A percentile compares a stretch with the other conserved stretches of the same genome.
phyloP scores from a whole-genome alignment of 192 early-diverging fungal genomes.

The Mortierella antarctica region DNA sequence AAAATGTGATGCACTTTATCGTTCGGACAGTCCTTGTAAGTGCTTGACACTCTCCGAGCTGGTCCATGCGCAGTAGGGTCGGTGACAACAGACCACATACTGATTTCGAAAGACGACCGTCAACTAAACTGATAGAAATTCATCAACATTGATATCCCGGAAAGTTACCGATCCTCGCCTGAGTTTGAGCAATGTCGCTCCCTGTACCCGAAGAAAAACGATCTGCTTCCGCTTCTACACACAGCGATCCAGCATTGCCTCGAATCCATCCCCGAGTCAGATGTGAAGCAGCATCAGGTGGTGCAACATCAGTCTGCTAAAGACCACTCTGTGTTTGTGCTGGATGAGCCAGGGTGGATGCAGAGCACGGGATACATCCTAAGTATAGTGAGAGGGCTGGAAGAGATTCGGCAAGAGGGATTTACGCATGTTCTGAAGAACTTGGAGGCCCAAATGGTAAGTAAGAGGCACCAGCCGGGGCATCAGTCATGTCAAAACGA shows the following conservation, averaged over 20 bases:
- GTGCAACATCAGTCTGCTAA: constrained; percentile 24
- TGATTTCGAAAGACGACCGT: not conserved
- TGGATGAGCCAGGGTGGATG: constrained; percentile 26
- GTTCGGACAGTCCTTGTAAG: constrained; percentile 43
- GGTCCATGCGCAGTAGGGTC: not conserved
- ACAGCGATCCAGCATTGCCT: constrained; percentile 29
- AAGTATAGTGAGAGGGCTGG: constrained; percentile 5
- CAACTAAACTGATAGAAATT: constrained; percentile 19
- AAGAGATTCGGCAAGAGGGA: constrained; percentile 34
- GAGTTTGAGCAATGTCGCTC: constrained; percentile 18
- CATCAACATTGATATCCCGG: constrained; percentile 15
- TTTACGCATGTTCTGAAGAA: constrained; percentile 32
- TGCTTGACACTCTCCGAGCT: not conserved
- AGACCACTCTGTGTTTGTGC: constrained; percentile 34
- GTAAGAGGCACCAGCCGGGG: not conserved
- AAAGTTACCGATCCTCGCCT: not conserved
- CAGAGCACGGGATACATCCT: constrained; percentile 27
- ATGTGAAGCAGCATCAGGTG: constrained; percentile 36
- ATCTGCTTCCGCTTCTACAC: constrained; percentile 26
- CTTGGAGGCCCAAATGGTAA: constrained; percentile 41
- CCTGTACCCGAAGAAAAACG: constrained; percentile 20
- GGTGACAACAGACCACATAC: not conserved
- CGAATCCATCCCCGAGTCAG: constrained; percentile 29
- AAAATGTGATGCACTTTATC: constrained; percentile 23
- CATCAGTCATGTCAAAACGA: no score